Percentiles rank a stretch among this genome's conserved stretches.
These are phyloP conservation scores for Pseudozyma tsukubaensis DNA, from an alignment of 1,284 basidiomycete species.

Conservation along the genomic window DNA sequence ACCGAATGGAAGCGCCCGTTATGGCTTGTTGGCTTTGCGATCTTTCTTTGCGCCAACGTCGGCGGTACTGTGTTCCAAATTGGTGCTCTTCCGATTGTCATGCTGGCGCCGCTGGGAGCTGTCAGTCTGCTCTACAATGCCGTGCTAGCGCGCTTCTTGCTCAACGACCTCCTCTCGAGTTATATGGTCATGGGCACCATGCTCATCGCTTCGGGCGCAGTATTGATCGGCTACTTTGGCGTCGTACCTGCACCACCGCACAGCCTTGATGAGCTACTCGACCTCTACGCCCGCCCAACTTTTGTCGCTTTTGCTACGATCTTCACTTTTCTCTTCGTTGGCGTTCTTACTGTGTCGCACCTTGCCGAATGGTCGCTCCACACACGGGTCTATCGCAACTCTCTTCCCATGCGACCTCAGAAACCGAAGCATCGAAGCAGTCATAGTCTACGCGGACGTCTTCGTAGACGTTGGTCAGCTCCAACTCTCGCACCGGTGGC, in stretches of 20 bases:
- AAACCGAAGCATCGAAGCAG: slow-evolving; percentile 25
- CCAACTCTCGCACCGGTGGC: slow-evolving; percentile 65
- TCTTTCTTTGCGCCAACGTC: slow-evolving; percentile 79
- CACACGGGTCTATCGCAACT: slow-evolving; percentile 32
- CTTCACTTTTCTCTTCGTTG: slow-evolving; percentile 76
- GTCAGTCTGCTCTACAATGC: slow-evolving; percentile 94
- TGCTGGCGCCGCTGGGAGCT: slow-evolving; percentile 80
- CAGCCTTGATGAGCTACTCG: slow-evolving; percentile 85
- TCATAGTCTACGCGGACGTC: slow-evolving; percentile 14
- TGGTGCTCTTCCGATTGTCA: slow-evolving; percentile 76
- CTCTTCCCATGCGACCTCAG: slow-evolving; percentile 10
- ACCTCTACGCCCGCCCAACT: slow-evolving; percentile 80
- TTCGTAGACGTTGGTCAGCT: slow-evolving; percentile 54
- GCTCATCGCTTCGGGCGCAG: slow-evolving; percentile 87
- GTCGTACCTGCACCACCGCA: slow-evolving; percentile 92
- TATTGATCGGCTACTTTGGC: slow-evolving; percentile 90
- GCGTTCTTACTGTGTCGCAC: slow-evolving; percentile 68
- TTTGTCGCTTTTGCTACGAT: slow-evolving; percentile 80
- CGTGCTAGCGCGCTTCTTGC: slow-evolving; percentile 85
- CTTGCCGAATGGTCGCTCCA: slow-evolving; percentile 67
- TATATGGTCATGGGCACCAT: slow-evolving; percentile 87
- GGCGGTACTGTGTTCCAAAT: slow-evolving; percentile 95
- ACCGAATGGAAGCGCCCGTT: slow-evolving; percentile 63
- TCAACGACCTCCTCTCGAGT: slow-evolving; percentile 86
- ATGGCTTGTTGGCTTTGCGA: slow-evolving; percentile 75